Percentiles rank a stretch among this genome's conserved stretches.
Evolutionary conservation across 202 grass and related monocot species (phyloP).

Genomic region (Panicum virgatum): DNA sequence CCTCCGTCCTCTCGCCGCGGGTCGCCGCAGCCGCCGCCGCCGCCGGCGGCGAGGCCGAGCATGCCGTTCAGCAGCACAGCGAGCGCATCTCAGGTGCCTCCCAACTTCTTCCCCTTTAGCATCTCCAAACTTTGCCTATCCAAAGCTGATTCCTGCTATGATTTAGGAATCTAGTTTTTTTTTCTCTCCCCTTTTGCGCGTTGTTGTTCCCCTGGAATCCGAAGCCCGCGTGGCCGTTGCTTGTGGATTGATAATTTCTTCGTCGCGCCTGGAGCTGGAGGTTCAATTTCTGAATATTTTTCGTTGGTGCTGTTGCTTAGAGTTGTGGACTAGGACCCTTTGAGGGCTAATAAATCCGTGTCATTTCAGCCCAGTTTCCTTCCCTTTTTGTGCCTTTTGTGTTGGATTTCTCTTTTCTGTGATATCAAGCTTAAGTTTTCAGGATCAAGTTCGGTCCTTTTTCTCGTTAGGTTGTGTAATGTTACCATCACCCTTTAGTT

Average conservation of each 20-base stretch:
- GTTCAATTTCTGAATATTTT: neutral
- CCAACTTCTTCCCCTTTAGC: neutral
- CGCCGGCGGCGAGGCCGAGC: constrained; percentile 23
- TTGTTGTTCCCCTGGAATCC: neutral
- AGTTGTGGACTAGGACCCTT: constrained; percentile 27
- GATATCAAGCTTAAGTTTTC: neutral
- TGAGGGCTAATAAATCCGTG: constrained; percentile 9
- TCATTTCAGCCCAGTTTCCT: neutral
- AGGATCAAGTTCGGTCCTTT: neutral
- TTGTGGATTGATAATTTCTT: neutral
- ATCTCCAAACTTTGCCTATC: neutral
- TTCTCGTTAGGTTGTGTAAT: constrained; percentile 5
- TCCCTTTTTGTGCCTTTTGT: neutral
- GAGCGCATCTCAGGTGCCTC: constrained; percentile 59
- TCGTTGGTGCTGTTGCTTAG: constrained; percentile 1
- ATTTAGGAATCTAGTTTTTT: neutral
- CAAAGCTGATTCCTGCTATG: constrained; percentile 8
- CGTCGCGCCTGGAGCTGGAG: neutral
- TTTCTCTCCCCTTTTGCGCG: neutral
- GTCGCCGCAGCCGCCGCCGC: neutral
- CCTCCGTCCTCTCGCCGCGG: neutral
- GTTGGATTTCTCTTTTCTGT: neutral
- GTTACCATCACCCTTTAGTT: neutral
- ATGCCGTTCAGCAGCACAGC: constrained; percentile 49
- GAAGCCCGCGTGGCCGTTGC: neutral